Conservation (phyloP, 1,139 yeast genomes). For the Yamadazyma membranifaciens region DNA sequence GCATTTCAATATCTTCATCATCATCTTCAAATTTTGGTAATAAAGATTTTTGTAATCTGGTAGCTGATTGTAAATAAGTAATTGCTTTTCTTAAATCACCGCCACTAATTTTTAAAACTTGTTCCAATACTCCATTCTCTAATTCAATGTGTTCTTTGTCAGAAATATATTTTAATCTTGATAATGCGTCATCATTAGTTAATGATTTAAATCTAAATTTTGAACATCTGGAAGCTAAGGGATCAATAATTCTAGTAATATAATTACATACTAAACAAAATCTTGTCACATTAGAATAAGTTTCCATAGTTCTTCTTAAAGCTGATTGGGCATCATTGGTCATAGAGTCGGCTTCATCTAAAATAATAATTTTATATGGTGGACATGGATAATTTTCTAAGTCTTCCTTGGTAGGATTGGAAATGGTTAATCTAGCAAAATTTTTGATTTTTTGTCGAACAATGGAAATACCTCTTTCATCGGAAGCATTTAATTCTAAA, state of each 20-base stretch:
- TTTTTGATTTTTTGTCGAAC: constrained; percentile 90
- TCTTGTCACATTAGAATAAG: constrained; percentile 84
- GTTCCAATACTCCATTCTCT: constrained; percentile 49
- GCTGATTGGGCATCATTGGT: constrained; percentile 98
- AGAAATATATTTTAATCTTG: constrained; percentile 62
- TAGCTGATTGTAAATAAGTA: constrained; percentile 84
- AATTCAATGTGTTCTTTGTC: constrained; percentile 49
- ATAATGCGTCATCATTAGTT: constrained; percentile 67
- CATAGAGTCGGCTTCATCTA: constrained; percentile 98
- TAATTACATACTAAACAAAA: constrained; percentile 94
- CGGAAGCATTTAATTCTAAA: constrained; percentile 91
- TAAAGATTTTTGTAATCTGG: constrained; percentile 51
- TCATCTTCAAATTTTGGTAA: constrained; percentile 9
- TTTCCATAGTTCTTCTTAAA: constrained; percentile 93
- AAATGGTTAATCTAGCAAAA: constrained; percentile 84
- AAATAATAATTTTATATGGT: constrained; percentile 79
- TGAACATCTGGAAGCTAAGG: constrained; percentile 93
- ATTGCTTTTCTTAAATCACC: constrained; percentile 96
- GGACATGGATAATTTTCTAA: constrained; percentile 84
- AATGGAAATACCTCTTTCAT: constrained; percentile 92
- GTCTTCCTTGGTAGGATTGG: constrained; percentile 73
- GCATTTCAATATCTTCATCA: constrained; percentile 15
- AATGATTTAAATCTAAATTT: constrained; percentile 86
- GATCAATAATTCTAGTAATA: constrained; percentile 94
- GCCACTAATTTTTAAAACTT: constrained; percentile 63